A percentile compares a stretch with the other conserved stretches of the same genome.
phyloP scores from a whole-genome alignment of 495 filamentous ascomycete genomes.

The Penicillium ochrochloron region DNA sequence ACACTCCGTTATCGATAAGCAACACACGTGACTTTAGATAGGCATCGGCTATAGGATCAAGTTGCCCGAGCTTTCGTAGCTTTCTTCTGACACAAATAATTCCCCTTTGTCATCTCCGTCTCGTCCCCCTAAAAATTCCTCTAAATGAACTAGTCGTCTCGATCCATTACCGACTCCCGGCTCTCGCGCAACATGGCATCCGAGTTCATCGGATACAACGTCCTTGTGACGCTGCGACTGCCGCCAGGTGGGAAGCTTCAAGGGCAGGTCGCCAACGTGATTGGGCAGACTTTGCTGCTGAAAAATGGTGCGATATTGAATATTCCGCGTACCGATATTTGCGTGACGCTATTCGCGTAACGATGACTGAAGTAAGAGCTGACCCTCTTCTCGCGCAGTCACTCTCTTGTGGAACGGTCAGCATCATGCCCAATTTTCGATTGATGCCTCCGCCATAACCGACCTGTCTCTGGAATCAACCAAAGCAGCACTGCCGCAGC shows the following conservation, averaged over 20 bases:
- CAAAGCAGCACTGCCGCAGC: constrained; percentile 28
- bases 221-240: constrained; percentile 72
- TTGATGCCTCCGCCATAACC: constrained; percentile 60
- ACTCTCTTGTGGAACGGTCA: constrained; percentile 56
- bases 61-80: constrained; percentile 19
- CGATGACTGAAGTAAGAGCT: not conserved
- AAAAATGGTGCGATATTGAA: constrained; percentile 67
- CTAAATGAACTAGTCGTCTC: not conserved
- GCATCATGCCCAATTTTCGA: constrained; percentile 49
- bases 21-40: constrained; percentile 17
- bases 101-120: not conserved
- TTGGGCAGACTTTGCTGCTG: constrained; percentile 74
- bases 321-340: too few relatives aligned
- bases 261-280: constrained; percentile 75
- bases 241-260: constrained; percentile 68
- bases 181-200: constrained; percentile 53
- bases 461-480: constrained; percentile 59
- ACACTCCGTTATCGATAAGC: constrained; percentile 28
- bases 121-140: not conserved
- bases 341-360: too few relatives aligned
- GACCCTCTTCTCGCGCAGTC: constrained; percentile 36
- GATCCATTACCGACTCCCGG: not conserved
- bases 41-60: constrained; percentile 1
- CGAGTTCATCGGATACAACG: constrained; percentile 79
- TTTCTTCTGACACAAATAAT: constrained; percentile 7